Evolutionary conservation across 805 yeast genomes (phyloP), one percentile per base, ranked within the genome.

Genomic region (Kodamaea kakaduensis): DNA sequence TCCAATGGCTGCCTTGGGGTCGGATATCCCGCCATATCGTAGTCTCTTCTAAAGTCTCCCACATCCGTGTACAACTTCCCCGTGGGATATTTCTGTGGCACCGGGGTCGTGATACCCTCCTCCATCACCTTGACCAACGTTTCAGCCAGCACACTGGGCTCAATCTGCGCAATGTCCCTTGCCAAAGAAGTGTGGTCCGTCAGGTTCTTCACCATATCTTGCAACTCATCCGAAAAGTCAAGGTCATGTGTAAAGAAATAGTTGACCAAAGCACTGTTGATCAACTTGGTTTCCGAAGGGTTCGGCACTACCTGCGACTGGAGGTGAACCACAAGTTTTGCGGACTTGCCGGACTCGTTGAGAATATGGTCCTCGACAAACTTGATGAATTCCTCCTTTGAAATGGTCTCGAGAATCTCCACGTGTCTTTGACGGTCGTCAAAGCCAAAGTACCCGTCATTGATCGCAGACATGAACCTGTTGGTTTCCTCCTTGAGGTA

Each of bases 361-460:
- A 43, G 31, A 6, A 84, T 64, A 38, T 60, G 65, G 3, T 59
- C 47, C 17, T 72, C 51, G 53, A 71, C 85, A 49, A 79, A 79
- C 1, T 67, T 65, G 17, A 75, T 46, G 23, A 88, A 61, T 18
- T 88, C 83, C 1, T 59, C 55, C 50, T 78, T 73, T 18, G 79
- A 66, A 35, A 87, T 55, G 3, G 50, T 50, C 34, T 72, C 69
- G 36, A 87, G 68, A 3, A 73, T 42, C 28, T 69, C 68, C 5
- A 84, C 87, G 40, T 80, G 81, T 30, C 65, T 60, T 24, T 67
- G 73, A 39, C 77, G 67, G 36, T 74, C 69, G 23, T 67, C 59
- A 59, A 87, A 90, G 54, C 90, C 86, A 52, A 83, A 89, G 58
- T 67, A 83, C 5, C 96, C 96, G 38, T 77, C 69, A 19, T 76